Evolutionary conservation across 139 green algal species (phyloP).

Genomic region (Chlorella sp.): DNA sequence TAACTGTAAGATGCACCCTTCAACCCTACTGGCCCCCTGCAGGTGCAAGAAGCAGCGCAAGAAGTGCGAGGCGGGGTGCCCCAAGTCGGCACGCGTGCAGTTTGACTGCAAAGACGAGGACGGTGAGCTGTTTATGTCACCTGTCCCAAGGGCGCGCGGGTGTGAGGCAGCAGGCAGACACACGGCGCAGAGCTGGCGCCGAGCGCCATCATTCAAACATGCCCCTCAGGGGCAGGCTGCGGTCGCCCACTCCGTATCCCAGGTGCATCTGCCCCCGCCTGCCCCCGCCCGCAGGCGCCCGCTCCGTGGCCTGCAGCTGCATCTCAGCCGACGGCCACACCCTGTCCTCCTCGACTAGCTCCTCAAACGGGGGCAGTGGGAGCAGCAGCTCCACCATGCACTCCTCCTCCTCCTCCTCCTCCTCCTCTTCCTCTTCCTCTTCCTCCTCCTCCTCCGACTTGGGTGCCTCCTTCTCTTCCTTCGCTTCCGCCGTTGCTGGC

Average conservation of each 20-base stretch:
- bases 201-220: neutral
- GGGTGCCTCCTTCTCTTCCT: neutral
- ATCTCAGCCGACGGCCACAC: neutral
- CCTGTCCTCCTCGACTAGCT: neutral
- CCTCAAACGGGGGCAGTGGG: neutral
- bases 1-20: too few relatives aligned
- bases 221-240: neutral
- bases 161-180: neutral
- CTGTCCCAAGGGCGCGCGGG: neutral
- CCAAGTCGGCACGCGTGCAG: neutral
- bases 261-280: neutral
- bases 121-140: neutral
- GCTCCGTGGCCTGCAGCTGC: constrained; percentile 10
- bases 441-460: neutral
- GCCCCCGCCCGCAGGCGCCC: neutral
- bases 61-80: neutral
- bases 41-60: constrained; percentile 5
- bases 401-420: neutral
- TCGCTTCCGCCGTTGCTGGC: too few relatives aligned
- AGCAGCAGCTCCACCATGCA: neutral
- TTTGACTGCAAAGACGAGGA: constrained; percentile 18
- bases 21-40: too few relatives aligned
- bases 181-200: neutral
- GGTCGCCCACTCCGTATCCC: neutral
- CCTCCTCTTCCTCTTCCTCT: neutral